Evolutionary conservation across 1,284 basidiomycete species (phyloP), one percentile per base, ranked within the genome.

Genomic region (Veloboletus limbatus): DNA sequence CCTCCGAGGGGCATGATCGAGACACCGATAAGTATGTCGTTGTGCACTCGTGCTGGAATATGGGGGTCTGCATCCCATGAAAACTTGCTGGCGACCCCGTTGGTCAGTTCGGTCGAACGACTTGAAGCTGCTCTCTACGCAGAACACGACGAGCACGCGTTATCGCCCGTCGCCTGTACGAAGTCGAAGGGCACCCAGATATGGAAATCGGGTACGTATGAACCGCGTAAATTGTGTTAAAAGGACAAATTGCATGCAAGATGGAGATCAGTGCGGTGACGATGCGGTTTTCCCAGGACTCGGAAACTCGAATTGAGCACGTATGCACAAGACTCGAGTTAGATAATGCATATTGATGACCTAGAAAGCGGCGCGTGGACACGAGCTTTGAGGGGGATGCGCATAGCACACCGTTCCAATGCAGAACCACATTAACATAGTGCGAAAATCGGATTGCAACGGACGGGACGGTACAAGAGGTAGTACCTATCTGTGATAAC

Each of bases 1-100:
- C 21, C 8, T 63, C 57, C 57, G 60, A 63, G 59, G 56, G 37
- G 38, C n/a, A 43, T 41, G 45, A 40, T 24, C 11, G 21, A 25
- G n/a, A n/a, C n/a, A n/a, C n/a, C n/a, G n/a, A n/a, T n/a, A n/a
- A n/a, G n/a, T n/a, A n/a, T n/a, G n/a, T n/a, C n/a, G n/a, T n/a
- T n/a, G n/a, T n/a, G n/a, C n/a, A n/a, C n/a, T n/a, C n/a, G n/a
- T n/a, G n/a, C n/a, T n/a, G n/a, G n/a, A n/a, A n/a, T n/a, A n/a
- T n/a, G n/a, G n/a, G n/a, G n/a, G n/a, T n/a, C n/a, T n/a, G n/a
- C n/a, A n/a, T n/a, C n/a, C n/a, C n/a, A n/a, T n/a, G n/a, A n/a
- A n/a, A n/a, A n/a, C n/a, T n/a, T n/a, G n/a, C n/a, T n/a, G n/a
- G n/a, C n/a, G n/a, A n/a, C n/a, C n/a, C n/a, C n/a, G n/a, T n/a